Evolutionary conservation across 345 rosid species (phyloP).

Genomic region (Gossypium thurberi): DNA sequence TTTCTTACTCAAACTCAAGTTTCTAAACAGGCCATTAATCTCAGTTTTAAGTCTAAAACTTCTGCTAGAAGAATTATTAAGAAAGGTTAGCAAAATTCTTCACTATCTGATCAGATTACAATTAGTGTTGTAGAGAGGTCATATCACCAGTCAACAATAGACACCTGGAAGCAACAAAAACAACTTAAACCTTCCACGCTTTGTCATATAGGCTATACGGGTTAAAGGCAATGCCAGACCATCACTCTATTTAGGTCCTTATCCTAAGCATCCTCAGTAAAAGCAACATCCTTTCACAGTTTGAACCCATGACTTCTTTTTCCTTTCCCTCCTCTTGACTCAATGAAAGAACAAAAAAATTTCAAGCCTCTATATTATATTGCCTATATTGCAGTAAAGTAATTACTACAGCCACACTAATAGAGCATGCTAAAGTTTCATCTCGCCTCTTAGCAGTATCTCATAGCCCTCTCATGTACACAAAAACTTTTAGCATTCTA

Average conservation of each 20-base stretch:
- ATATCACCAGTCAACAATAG: not conserved
- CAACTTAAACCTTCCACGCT: not conserved
- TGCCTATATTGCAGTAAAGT: not conserved
- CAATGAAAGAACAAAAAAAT: not conserved
- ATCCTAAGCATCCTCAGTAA: not conserved
- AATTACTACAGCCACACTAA: not conserved
- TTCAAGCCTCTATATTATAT: not conserved
- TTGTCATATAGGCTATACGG: not conserved
- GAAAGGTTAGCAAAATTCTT: not conserved
- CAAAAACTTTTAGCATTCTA: not conserved
- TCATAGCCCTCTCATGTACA: not conserved
- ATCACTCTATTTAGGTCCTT: not conserved
- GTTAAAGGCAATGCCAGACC: not conserved
- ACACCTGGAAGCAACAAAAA: not conserved
- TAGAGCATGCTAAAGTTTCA: conserved; percentile 6
- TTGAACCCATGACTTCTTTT: not conserved
- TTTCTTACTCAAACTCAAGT: too few relatives aligned
- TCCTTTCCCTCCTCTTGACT: not conserved
- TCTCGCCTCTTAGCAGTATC: not conserved
- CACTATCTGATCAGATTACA: not conserved
- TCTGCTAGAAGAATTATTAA: not conserved
- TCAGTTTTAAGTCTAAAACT: too few relatives aligned
- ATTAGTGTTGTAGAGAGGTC: not conserved
- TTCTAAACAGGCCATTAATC: too few relatives aligned
- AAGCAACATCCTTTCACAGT: not conserved